These are phyloP conservation scores for Lagenaria siceraria DNA, from an alignment of 306 rosid genomes.

Conservation along the genomic window DNA sequence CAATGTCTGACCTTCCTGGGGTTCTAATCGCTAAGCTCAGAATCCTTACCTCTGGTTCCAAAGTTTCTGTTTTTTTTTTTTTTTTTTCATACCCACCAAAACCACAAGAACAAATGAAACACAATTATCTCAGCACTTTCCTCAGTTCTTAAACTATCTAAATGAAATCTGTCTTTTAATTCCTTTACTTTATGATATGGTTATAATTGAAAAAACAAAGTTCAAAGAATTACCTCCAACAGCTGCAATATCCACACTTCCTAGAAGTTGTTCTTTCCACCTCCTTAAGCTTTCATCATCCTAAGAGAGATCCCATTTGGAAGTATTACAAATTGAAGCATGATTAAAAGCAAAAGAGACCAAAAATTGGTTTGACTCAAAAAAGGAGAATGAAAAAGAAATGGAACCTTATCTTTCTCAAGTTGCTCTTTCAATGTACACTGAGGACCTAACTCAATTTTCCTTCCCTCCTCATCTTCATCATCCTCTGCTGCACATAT, in stretches of 20 bases:
- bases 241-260: slow-evolving; percentile 69
- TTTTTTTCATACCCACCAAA: background rate
- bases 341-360: background rate
- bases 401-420: slow-evolving; percentile 72
- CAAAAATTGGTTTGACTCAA: background rate
- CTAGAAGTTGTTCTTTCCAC: slow-evolving; percentile 99
- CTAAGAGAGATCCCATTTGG: slow-evolving; percentile 19
- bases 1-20: slow-evolving; percentile 53
- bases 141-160: background rate
- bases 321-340: background rate
- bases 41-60: slow-evolving; percentile 84
- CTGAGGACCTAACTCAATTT: slow-evolving; percentile 83
- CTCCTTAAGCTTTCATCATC: slow-evolving; percentile 90
- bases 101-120: too few species aligned
- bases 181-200: too few species aligned
- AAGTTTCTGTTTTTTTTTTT: slow-evolving; percentile 35
- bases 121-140: background rate
- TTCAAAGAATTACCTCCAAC: slow-evolving; percentile 56
- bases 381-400: background rate
- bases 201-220: background rate
- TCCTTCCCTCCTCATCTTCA: slow-evolving; percentile 68
- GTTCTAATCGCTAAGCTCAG: slow-evolving; percentile 69
- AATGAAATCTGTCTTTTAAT: background rate
- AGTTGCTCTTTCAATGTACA: slow-evolving; percentile 73
- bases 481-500: slow-evolving; percentile 66